Evolutionary conservation across 352 stramenopile species (phyloP).

Genomic region (Globisporangium ultimum): DNA sequence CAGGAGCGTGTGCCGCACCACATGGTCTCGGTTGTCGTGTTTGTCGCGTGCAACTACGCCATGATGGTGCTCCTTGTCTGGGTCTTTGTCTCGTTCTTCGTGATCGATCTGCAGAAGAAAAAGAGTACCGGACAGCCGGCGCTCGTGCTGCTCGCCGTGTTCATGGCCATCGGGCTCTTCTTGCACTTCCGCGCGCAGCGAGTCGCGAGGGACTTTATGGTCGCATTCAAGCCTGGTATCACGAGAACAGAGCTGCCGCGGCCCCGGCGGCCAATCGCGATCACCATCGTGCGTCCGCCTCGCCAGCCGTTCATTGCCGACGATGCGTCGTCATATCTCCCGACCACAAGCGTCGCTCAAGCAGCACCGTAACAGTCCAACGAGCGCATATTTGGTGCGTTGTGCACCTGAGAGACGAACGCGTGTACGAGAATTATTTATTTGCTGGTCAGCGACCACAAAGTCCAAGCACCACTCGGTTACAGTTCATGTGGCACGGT

Average conservation of each 20-base stretch:
- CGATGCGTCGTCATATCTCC: background rate
- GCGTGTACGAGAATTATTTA: too few relatives aligned
- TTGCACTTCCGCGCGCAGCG: slow-evolving; percentile 28
- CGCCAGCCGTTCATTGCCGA: background rate
- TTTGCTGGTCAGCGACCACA: too few relatives aligned
- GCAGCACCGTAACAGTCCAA: background rate
- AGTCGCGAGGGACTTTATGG: slow-evolving; percentile 25
- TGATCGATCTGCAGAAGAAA: slow-evolving; percentile 19
- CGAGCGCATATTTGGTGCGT: background rate
- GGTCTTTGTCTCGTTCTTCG: slow-evolving; percentile 21
- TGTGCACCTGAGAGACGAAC: background rate
- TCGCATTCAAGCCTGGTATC: slow-evolving; percentile 19
- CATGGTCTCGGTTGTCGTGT: slow-evolving; percentile 25
- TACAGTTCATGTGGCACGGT: too few relatives aligned
- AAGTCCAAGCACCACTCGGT: too few relatives aligned
- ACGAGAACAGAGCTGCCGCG: slow-evolving; percentile 3
- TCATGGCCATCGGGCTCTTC: slow-evolving; percentile 13
- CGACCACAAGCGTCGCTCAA: background rate
- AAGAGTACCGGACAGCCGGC: slow-evolving; percentile 10
- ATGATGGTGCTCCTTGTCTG: slow-evolving; percentile 23
- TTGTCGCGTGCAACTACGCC: slow-evolving; percentile 32
- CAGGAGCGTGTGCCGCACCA: slow-evolving; percentile 19
- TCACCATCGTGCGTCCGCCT: slow-evolving; percentile 6
- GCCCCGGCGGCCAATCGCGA: background rate
- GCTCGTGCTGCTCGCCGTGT: slow-evolving; percentile 24